Percentiles rank a stretch among this genome's conserved stretches.
Conservation (phyloP, 371 early-diverging fungal genomes). For the Syncephalastrum racemosum region DNA sequence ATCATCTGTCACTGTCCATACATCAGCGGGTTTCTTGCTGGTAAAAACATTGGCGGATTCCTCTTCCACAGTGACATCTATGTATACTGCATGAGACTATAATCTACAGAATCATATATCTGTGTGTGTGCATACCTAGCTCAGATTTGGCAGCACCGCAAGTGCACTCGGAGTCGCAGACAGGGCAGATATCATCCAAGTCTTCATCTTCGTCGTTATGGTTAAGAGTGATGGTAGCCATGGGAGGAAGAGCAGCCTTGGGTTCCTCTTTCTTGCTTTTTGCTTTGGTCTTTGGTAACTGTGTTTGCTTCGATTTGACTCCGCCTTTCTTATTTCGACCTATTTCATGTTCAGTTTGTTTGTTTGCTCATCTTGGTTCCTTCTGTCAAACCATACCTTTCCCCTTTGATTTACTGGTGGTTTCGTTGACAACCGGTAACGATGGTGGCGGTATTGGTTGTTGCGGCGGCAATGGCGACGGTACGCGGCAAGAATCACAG, state of each 20-base stretch:
- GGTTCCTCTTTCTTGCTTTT: not conserved
- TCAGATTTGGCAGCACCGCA: slow-evolving; percentile 35
- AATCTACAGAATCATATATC: not conserved
- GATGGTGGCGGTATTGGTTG: not conserved
- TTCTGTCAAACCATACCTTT: slow-evolving; percentile 4
- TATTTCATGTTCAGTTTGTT: slow-evolving; percentile 8
- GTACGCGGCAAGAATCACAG: slow-evolving; percentile 40
- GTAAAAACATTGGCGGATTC: not conserved
- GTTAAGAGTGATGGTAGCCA: not conserved
- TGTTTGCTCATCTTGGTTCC: not conserved
- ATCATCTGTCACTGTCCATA: slow-evolving; percentile 15
- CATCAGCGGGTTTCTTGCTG: slow-evolving; percentile 10
- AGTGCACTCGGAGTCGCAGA: slow-evolving; percentile 63
- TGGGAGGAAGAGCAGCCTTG: not conserved
- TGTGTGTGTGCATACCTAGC: not conserved
- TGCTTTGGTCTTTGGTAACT: slow-evolving; percentile 2
- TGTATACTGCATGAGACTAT: too few species aligned
- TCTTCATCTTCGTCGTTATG: slow-evolving; percentile 34
- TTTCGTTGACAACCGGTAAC: not conserved
- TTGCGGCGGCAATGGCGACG: not conserved
- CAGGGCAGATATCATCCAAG: slow-evolving; percentile 57
- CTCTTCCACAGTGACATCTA: too few species aligned
- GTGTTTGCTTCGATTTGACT: not conserved
- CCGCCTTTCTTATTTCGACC: slow-evolving; percentile 10
- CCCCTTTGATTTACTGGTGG: slow-evolving; percentile 4